Evolutionary conservation across 192 early-diverging fungal species (phyloP).

Genomic region (Podila clonocystis): DNA sequence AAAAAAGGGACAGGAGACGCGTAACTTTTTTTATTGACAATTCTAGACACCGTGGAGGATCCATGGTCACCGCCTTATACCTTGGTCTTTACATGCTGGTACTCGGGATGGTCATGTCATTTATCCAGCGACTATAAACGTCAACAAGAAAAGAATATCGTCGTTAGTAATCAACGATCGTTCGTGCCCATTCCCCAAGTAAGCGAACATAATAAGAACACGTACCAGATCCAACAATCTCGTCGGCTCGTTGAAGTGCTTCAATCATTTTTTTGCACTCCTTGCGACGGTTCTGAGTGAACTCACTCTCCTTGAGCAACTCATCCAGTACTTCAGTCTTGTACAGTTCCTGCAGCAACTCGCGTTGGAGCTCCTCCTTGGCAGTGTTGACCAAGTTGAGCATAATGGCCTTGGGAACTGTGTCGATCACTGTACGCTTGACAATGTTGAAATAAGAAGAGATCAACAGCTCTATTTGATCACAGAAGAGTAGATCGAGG

Average conservation of each 20-base stretch:
- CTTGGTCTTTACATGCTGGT: not conserved
- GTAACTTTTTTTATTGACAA: not conserved
- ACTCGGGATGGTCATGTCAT: not conserved
- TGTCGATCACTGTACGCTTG: slow-evolving; percentile 96
- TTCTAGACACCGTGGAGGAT: no score
- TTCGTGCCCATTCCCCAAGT: not conserved
- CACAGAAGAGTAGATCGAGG: not conserved
- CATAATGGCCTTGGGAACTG: slow-evolving; percentile 99
- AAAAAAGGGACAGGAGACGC: not conserved
- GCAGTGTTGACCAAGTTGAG: slow-evolving; percentile 91
- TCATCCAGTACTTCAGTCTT: slow-evolving; percentile 95
- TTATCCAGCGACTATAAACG: slow-evolving; percentile 1
- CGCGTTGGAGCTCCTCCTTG: slow-evolving; percentile 95
- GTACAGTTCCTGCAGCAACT: slow-evolving; percentile 95
- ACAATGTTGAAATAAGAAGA: slow-evolving; percentile 99
- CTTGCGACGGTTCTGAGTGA: slow-evolving; percentile 86
- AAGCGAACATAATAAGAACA: not conserved
- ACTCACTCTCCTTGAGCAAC: slow-evolving; percentile 95
- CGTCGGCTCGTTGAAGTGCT: slow-evolving; percentile 86
- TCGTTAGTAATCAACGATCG: no score
- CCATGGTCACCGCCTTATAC: no score
- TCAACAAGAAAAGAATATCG: not conserved
- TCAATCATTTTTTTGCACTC: slow-evolving; percentile 99
- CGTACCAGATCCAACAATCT: slow-evolving; percentile 55
- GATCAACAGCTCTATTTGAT: slow-evolving; percentile 82